A percentile compares a stretch with the other conserved stretches of the same genome.
These are phyloP conservation scores for Suillus discolor DNA, from an alignment of 768 basidiomycete genomes.

Conservation along the genomic window DNA sequence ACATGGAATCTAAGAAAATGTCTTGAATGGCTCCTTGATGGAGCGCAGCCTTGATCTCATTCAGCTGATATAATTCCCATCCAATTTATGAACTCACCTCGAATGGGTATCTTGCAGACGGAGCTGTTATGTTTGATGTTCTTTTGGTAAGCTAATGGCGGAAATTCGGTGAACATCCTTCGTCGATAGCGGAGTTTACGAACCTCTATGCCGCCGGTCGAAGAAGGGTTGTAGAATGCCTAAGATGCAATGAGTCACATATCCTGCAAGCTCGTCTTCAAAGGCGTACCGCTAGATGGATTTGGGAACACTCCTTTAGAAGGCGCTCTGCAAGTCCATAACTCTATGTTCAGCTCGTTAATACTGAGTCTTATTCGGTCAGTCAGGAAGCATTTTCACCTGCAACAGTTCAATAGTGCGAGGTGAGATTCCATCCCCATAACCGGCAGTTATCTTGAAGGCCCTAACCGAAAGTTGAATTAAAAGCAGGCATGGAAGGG, in stretches of 20 bases:
- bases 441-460: conserved; percentile 20
- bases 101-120: no score
- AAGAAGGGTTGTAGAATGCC: no score
- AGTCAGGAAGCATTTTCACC: conserved; percentile 23
- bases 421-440: conserved; percentile 31
- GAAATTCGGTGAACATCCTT: no score
- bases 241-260: not conserved
- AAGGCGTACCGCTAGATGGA: conserved; percentile 62
- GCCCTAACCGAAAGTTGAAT: conserved; percentile 15
- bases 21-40: no score
- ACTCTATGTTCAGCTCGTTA: conserved; percentile 45
- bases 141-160: no score
- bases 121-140: no score
- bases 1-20: no score
- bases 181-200: no score
- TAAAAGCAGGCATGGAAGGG: not conserved
- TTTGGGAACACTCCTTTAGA: conserved; percentile 59
- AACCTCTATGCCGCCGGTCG: no score
- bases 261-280: not conserved
- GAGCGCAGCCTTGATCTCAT: no score
- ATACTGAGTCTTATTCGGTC: not conserved
- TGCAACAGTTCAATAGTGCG: conserved; percentile 47
- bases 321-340: conserved; percentile 72
- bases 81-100: no score
- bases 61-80: no score